These are phyloP conservation scores for Coemansia sp. DNA, from an alignment of 192 early-diverging fungal genomes.

Conservation along the genomic window DNA sequence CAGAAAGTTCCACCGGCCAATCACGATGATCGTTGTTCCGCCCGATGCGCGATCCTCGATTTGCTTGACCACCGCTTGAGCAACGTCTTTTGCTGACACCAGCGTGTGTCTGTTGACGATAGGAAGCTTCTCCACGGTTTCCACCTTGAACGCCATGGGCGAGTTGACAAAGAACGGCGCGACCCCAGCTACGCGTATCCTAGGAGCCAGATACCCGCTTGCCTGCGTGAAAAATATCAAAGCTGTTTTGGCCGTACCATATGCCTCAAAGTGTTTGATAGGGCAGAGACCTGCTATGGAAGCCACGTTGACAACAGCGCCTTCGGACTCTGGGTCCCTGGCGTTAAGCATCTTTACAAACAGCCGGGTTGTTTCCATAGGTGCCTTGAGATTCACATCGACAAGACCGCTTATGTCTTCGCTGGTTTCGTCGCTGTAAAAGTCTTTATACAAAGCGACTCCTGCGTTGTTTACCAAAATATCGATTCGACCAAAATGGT, in stretches of 20 bases:
- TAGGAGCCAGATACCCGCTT: slow-evolving; percentile 16
- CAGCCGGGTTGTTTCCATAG: slow-evolving; percentile 19
- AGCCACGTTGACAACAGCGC: slow-evolving; percentile 27
- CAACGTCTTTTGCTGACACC: slow-evolving; percentile 21
- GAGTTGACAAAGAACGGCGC: slow-evolving; percentile 36
- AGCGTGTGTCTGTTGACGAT: slow-evolving; percentile 6
- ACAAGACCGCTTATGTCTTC: slow-evolving; percentile 7
- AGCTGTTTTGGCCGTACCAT: slow-evolving; percentile 31
- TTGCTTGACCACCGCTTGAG: slow-evolving; percentile 29
- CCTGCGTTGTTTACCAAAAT: slow-evolving; percentile 51
- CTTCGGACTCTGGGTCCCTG: not conserved
- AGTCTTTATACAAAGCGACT: slow-evolving; percentile 15
- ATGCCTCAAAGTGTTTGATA: slow-evolving; percentile 13
- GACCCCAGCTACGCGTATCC: slow-evolving; percentile 26
- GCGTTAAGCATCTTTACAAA: slow-evolving; percentile 20
- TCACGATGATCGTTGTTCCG: slow-evolving; percentile 24
- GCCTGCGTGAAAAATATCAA: slow-evolving; percentile 29
- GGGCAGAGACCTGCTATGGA: slow-evolving; percentile 21
- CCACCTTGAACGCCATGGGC: slow-evolving; percentile 11
- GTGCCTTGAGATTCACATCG: slow-evolving; percentile 20
- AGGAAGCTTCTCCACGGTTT: not conserved
- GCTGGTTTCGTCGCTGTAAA: slow-evolving; percentile 14
- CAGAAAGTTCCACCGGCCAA: slow-evolving; percentile 25
- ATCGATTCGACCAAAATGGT: slow-evolving; percentile 32
- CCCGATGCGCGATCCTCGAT: slow-evolving; percentile 20